These are phyloP conservation scores for Eruca vesicaria DNA, from an alignment of 441 rosid species.

Conservation along the genomic window DNA sequence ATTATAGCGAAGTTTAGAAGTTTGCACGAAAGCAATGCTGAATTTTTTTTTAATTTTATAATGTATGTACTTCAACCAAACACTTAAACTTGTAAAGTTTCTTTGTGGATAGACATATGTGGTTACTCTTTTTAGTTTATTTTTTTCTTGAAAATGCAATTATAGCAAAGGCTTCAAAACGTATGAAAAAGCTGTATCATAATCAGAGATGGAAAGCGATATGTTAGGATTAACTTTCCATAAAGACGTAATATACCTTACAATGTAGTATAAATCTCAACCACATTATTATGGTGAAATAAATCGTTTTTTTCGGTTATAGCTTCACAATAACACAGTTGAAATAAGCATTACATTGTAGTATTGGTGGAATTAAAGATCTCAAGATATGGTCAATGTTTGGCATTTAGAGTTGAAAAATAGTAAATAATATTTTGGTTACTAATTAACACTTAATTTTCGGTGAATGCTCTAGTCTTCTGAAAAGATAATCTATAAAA, in stretches of 20 bases:
- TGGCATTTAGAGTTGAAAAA: no score
- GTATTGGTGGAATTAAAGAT: no score
- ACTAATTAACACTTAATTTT: no score
- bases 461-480: background rate
- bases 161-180: background rate
- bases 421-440: no score
- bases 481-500: background rate
- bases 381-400: no score
- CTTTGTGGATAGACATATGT: no score
- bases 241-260: background rate
- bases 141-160: background rate
- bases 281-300: background rate
- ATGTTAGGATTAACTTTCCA: background rate
- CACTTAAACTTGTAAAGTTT: background rate
- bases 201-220: background rate
- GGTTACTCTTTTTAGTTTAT: background rate
- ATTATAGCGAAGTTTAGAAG: background rate
- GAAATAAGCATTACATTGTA: no score
- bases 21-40: conserved; percentile 3
- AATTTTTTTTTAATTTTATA: no score
- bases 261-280: background rate
- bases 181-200: background rate
- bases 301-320: no score
- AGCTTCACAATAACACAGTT: no score
- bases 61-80: background rate